Evolutionary conservation across 2,329 filamentous ascomycete species (phyloP), one percentile per base, ranked within the genome.

Genomic region (Iodosphaeria phyllophila): DNA sequence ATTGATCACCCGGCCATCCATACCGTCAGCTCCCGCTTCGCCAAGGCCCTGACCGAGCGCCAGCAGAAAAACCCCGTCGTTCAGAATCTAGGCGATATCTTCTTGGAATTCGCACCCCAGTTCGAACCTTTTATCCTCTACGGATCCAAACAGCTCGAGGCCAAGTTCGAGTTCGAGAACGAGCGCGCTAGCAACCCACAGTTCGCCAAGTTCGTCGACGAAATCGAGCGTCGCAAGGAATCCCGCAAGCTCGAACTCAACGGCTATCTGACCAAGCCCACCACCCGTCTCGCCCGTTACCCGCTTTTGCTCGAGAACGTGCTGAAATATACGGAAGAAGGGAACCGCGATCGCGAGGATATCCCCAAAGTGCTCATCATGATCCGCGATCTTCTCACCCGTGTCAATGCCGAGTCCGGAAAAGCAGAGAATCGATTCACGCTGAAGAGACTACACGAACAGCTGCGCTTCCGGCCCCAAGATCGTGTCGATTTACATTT

Each of bases 401-500:
- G 79, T 34, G 89, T 98, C 43, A 98, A 98, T 42, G 67, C 79
- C 9, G 89, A 95, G 48, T 92, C 83, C 36, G 89, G 89, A 39
- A 93, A 92, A 54, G 83, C 89, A 1, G 89, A 98, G 51, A 98
- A 98, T 45, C 76, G 89, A 26, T 95, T 92, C 60, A 95, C 95
- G 46, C 56, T 98, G 29, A 76, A 86, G 48, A 78, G 83, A 37
- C 64, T 98, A 16, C 89, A 93, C 44, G 74, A 89, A 37, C 79
- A 92, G 39, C 67, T 98, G 34, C 82, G 86, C 33, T 98, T 92
- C 61, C 69, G 76, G 20, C 74, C 79, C 2, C 82, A 82, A 33
- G 86, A 93, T 42, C 78, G 75, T 42, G 84, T 95, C 23, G 89
- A 98, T 46, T 56, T 98, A 32, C 92, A 92, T 48, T 61, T 98